phyloP scores from a whole-genome alignment of 176 grass and related monocot genomes.

The Raddia guianensis region DNA sequence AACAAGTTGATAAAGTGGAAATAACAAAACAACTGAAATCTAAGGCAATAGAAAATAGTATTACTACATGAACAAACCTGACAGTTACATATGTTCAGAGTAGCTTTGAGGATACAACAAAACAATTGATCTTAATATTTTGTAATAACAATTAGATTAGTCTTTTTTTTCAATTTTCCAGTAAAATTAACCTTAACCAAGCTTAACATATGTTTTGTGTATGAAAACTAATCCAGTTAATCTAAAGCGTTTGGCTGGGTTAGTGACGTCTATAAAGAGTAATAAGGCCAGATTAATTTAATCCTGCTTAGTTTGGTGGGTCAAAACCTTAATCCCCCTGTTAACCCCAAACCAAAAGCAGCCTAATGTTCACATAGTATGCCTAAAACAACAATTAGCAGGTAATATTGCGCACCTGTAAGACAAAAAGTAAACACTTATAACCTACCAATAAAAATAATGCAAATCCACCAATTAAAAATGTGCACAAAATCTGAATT shows the following conservation, averaged over 20 bases:
- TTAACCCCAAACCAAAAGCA: too few species aligned
- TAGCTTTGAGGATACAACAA: conserved; percentile 11
- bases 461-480: neutral
- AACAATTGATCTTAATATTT: neutral
- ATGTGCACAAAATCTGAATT: neutral
- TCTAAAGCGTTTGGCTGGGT: too few species aligned
- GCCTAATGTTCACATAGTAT: neutral
- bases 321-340: too few species aligned
- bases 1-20: conserved; percentile 14
- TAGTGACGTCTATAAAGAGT: too few species aligned
- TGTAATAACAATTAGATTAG: neutral
- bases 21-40: conserved; percentile 32
- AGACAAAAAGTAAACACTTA: neutral
- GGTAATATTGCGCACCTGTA: neutral
- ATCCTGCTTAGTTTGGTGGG: too few species aligned
- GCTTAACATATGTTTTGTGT: too few species aligned
- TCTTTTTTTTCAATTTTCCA: neutral
- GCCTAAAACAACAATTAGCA: neutral
- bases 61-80: conserved; percentile 1
- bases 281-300: too few species aligned
- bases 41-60: conserved; percentile 21
- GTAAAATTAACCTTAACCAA: neutral
- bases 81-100: neutral
- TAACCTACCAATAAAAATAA: neutral
- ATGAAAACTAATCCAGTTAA: too few species aligned